A percentile compares a stretch with the other conserved stretches of the same genome.
phyloP scores from a whole-genome alignment of 2,329 filamentous ascomycete species.

The Nemania serpens region DNA sequence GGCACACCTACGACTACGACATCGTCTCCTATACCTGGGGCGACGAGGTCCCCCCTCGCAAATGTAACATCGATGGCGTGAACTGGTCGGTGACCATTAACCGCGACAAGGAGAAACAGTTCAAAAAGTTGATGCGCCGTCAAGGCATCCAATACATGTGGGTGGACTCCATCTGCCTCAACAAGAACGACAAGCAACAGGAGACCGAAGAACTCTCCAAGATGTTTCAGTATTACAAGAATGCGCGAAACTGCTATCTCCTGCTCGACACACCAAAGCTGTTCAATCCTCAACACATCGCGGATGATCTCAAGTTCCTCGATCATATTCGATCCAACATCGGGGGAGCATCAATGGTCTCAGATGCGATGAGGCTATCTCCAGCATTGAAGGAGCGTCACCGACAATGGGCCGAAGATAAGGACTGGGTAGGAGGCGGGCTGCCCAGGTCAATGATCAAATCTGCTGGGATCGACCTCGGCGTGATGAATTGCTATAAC shows the following conservation, averaged over 20 bases:
- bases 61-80: constrained; percentile 6
- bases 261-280: constrained; percentile 41
- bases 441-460: constrained; percentile 9
- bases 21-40: constrained; percentile 25
- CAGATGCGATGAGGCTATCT: constrained; percentile 30
- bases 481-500: constrained; percentile 27
- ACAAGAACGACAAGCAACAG: constrained; percentile 15
- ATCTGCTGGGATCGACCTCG: constrained; percentile 24
- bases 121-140: constrained; percentile 21
- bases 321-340: constrained; percentile 46
- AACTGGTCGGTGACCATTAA: constrained; percentile 16
- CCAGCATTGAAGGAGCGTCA: constrained; percentile 27
- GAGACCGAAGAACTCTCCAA: constrained; percentile 22
- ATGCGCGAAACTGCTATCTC: constrained; percentile 28
- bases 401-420: constrained; percentile 17
- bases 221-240: constrained; percentile 28
- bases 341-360: constrained; percentile 30
- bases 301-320: constrained; percentile 40
- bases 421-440: constrained; percentile 4
- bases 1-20: constrained; percentile 13
- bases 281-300: constrained; percentile 40
- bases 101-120: constrained; percentile 11
- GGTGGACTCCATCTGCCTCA: constrained; percentile 27
- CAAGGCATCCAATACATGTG: constrained; percentile 21
- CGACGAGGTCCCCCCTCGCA: constrained; percentile 1